Evolutionary conservation across 164 flowering plant genomes (phyloP), one percentile per base, ranked within the genome.

Genomic region (Echeveria elegans): DNA sequence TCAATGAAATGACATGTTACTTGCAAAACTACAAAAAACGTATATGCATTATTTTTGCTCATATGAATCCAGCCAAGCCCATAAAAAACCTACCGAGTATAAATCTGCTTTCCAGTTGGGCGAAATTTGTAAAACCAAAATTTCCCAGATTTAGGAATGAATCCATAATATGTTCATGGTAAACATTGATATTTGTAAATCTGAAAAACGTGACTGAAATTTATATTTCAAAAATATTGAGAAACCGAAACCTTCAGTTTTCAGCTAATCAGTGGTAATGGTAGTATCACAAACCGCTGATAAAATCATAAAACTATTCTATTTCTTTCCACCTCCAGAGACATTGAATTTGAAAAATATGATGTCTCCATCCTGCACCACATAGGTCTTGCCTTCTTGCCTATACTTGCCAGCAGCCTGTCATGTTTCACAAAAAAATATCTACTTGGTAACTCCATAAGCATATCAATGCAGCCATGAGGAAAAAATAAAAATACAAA

Each of bases 291-390:
- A 7, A 52, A 52, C 12, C 23, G 58, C 58, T 52, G 14, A 52
- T 8, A 23, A 24, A 12, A 12, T 12, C n/a, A n/a, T n/a, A n/a
- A n/a, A n/a, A n/a, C n/a, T n/a, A n/a, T 56, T 5, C 31, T 56
- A 94, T 74, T 94, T 92, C 86, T 94, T 94, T 58, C 96, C 97
- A 6, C 97, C 97, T 10, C 97, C 91, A 2, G 99, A 88, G 16
- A 92, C 97, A 69, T 95, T 95, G 78, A 95, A 95, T 78, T 95
- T 95, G 87, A 95, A 95, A 74, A 89, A 95, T 69, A 95, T 95
- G 7, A 95, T 73, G 72, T 95, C 99, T 48, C 83, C 97, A 74
- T 95, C 99, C 77, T 88, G 97, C 31, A 95, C 99, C 28, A 95
- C 86, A 41, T 92, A 95, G 0, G 91, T 88, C 77, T 93, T 93